Base-by-base conservation (phyloP, 2,329 filamentous ascomycete genomes). In the Botrytis galanthina region DNA sequence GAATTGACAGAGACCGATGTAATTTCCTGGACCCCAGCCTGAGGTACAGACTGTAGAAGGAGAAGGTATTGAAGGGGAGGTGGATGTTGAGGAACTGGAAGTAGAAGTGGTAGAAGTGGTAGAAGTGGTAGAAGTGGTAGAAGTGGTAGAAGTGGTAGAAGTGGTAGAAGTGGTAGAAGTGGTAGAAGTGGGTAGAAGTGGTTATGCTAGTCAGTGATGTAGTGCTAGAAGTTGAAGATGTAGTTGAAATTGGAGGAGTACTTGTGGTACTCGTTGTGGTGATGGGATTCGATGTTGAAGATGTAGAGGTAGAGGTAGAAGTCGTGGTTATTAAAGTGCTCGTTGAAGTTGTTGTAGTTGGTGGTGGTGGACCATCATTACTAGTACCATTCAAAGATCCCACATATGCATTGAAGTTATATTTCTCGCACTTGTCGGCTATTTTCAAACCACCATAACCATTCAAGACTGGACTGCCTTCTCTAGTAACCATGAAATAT, bases 351-450 rank as follows among this genome's bases (percentile, higher is more conserved):
- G 61, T 72, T 39, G 70, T 67, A n/a, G 32, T 54, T 1, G 71
- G 71, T 48, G 62, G 71, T 26, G 71, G 62, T 35, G 69, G 69
- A n/a, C 71, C 71, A 18, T 63, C 51, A 26, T 61, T 60, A 29
- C 71, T 74, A 62, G 75, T 74, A 48, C 68, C 60, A 57, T 71
- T 72, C 66, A 78, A 74, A 12, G 75, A 75, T 18, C 81, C 81
- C 22, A 81, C 79, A 74, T 81, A 82, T 18, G 80, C 80, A 75
- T 82, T 82, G 72, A 78, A 81, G 44, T 82, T 82, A 70, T 82
- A 82, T 57, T 75, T 75, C 37, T 76, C 73, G 63, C 80, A 81
- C 2, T 69, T 76, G 59, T 80, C 74, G 54, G 75, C 72, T 44
- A 82, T 77, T 10, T 75, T 74, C 72, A 80, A 51, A 0, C 77